Conservation (phyloP, 2,329 filamentous ascomycete species). For the Setomelanomma holmii region DNA sequence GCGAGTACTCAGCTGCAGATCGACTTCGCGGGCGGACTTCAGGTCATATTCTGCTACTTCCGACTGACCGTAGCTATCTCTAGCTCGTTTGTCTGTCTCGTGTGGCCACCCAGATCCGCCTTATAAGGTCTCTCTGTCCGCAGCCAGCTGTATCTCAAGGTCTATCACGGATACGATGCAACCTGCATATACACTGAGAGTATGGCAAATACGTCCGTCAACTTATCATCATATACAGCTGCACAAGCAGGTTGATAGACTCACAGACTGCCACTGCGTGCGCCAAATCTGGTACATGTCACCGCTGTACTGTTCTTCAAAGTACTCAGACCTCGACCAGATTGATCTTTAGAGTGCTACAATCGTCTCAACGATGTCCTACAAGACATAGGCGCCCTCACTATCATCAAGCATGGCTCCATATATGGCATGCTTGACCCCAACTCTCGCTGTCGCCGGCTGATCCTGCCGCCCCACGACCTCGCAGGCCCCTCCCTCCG, state of each 20-base stretch:
- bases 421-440: not conserved
- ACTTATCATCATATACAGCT: not conserved
- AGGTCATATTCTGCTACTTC: no score
- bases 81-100: no score
- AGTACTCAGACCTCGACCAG: not conserved
- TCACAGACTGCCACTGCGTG: not conserved
- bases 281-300: no score
- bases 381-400: not conserved
- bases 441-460: constrained; percentile 8
- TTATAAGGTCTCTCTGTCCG: no score
- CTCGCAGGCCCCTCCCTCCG: not conserved
- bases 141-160: no score
- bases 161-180: no score
- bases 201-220: not conserved
- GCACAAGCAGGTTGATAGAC: not conserved
- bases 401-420: not conserved
- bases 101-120: no score
- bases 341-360: not conserved
- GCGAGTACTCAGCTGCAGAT: no score
- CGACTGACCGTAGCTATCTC: no score
- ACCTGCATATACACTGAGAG: no score
- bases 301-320: not conserved
- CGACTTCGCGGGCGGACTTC: no score
- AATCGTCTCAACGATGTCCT: not conserved
- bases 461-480: constrained; percentile 6